Evolutionary conservation across 2,329 filamentous ascomycete species (phyloP).

Genomic region (Magnaporthales sp.): DNA sequence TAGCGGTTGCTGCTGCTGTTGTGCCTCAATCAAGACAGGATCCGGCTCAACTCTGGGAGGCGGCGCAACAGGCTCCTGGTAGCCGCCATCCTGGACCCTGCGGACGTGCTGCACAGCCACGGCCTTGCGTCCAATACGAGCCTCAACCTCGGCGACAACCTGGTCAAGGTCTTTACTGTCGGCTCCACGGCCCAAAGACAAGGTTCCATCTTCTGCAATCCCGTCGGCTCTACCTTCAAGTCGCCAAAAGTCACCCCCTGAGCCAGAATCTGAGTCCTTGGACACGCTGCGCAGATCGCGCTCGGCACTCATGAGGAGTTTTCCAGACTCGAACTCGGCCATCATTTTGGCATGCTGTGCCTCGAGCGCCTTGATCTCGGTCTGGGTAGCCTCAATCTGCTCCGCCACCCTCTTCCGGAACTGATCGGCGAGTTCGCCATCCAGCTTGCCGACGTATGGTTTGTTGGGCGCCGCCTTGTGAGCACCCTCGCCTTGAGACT

Average conservation of each 20-base stretch:
- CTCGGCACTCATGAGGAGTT: slow-evolving; percentile 65
- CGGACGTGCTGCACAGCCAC: slow-evolving; percentile 55
- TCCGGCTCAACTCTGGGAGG: slow-evolving; percentile 42
- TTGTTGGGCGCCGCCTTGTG: slow-evolving; percentile 39
- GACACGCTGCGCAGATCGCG: slow-evolving; percentile 55
- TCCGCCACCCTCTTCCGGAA: slow-evolving; percentile 72
- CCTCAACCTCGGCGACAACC: slow-evolving; percentile 67
- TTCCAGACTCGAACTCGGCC: slow-evolving; percentile 63
- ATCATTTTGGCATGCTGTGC: slow-evolving; percentile 68
- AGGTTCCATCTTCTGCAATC: slow-evolving; percentile 35
- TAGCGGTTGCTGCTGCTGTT: slow-evolving; percentile 19
- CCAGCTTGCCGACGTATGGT: slow-evolving; percentile 58
- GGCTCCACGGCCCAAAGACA: slow-evolving; percentile 9
- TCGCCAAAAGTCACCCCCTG: slow-evolving; percentile 52
- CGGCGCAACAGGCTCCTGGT: slow-evolving; percentile 50
- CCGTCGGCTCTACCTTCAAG: slow-evolving; percentile 49
- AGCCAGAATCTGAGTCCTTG: slow-evolving; percentile 43
- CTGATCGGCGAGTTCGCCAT: slow-evolving; percentile 69
- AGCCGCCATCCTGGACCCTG: slow-evolving; percentile 71
- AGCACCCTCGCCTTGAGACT: slow-evolving; percentile 47
- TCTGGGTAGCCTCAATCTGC: slow-evolving; percentile 63
- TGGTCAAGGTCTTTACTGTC: slow-evolving; percentile 53
- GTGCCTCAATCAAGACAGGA: slow-evolving; percentile 19
- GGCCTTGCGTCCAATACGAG: slow-evolving; percentile 57
- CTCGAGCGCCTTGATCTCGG: slow-evolving; percentile 80